Base-by-base conservation (phyloP, 805 yeast species). In the Pichia phayaonensis region DNA sequence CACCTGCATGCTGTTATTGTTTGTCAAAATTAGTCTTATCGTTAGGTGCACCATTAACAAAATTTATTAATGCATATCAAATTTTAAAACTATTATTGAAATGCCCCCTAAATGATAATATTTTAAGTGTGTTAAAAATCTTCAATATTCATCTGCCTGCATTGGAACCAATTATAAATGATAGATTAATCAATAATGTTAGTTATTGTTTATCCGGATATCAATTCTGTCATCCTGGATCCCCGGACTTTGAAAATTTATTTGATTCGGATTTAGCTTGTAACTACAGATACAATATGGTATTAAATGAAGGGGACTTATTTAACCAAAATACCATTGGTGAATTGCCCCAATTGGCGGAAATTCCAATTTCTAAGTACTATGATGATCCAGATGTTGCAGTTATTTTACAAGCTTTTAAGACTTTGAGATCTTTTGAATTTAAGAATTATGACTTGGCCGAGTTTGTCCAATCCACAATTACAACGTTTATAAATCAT, bases 21-120 rank as follows among this genome's bases (percentile, higher is more conserved):
- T 75, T 92, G 42, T 88, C 95, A 0, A 86, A 88, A 67, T 69
- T 94, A 38, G 90, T 97, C 0, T 76, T 77, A 24, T 92, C 98
- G 0, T 88, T 92, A 16, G 97, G 97, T 0, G 95, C 96, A 13
- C 95, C 96, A 0, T 72, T 92, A 50, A 87, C 97, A 0, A 94
- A 92, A 61, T 90, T 88, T 63, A 70, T 94, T 49, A 90, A 89
- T 56, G 77, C 84, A 54, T 95, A 88, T 59, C 69, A 66, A 46
- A 75, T 92, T 22, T 69, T 92, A 47, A 90, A 85, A 56, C 74
- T 86, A 67, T 77, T 92, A 69, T 75, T 92, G 58, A 77, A 83
- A 45, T 89, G 96, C 54, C 86, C 96, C 0, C 74, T 92, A 48
- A 84, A 89, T n/a, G 84, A 81, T 56, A 84, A 86, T 54, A 81